A percentile compares a stretch with the other conserved stretches of the same genome.
Conservation (phyloP, 148 eudicot genomes). For the Camellia japonica region DNA sequence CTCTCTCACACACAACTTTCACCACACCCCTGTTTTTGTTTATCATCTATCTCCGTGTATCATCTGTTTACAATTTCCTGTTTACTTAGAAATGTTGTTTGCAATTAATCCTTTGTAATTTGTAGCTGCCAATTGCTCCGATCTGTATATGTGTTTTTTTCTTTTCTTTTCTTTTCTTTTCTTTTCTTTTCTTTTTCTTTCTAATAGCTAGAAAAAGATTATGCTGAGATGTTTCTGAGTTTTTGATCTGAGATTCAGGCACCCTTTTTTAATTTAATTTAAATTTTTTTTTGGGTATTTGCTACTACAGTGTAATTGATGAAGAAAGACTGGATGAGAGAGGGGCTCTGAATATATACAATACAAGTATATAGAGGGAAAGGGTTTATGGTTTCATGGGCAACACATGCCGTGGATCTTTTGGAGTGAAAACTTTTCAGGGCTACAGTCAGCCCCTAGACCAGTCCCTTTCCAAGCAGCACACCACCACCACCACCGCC, state of each 20-base stretch:
- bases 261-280: neutral
- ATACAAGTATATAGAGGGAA: constrained; percentile 8
- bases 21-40: neutral
- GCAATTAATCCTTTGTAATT: no score
- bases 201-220: no score
- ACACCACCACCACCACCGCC: neutral
- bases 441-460: constrained; percentile 64
- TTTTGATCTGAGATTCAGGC: neutral
- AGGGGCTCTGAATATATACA: constrained; percentile 18
- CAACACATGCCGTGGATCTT: constrained; percentile 90
- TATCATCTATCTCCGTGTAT: no score
- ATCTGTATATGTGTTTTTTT: neutral
- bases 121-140: neutral
- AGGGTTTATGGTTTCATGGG: constrained; percentile 64
- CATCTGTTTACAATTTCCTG: no score
- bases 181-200: no score
- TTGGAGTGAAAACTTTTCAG: constrained; percentile 50
- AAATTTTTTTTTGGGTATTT: neutral
- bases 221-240: neutral
- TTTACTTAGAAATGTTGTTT: neutral
- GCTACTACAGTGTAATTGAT: constrained; percentile 14
- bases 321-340: constrained; percentile 28
- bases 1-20: neutral
- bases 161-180: no score
- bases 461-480: constrained; percentile 33